Conservation (phyloP, 2,329 filamentous ascomycete species). For the Cryphonectria parasitica region DNA sequence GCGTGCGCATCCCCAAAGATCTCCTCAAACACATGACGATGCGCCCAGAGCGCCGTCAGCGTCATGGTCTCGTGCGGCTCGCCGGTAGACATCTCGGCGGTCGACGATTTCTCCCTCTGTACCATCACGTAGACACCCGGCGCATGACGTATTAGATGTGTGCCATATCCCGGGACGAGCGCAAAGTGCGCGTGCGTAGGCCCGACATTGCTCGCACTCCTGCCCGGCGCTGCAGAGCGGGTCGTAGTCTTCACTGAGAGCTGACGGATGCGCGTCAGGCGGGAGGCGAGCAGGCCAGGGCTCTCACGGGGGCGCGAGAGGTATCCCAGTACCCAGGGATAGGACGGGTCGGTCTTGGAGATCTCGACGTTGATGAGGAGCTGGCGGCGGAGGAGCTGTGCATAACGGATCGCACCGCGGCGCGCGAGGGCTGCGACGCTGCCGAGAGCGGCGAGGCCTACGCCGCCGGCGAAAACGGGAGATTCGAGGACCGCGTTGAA, state of each 20-base stretch:
- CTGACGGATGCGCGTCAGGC: slow-evolving; percentile 63
- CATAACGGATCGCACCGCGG: slow-evolving; percentile 71
- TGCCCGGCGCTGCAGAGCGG: slow-evolving; percentile 57
- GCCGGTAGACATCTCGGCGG: slow-evolving; percentile 79
- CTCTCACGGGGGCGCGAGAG: slow-evolving; percentile 79
- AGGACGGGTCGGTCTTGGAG: slow-evolving; percentile 89
- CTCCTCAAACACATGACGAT: slow-evolving; percentile 86
- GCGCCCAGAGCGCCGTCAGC: slow-evolving; percentile 86
- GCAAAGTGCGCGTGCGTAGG: slow-evolving; percentile 80
- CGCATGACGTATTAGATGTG: slow-evolving; percentile 84
- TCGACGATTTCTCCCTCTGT: slow-evolving; percentile 81
- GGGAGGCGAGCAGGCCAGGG: slow-evolving; percentile 61
- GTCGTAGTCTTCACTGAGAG: slow-evolving; percentile 59
- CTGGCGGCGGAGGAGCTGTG: slow-evolving; percentile 77
- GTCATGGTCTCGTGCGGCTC: slow-evolving; percentile 94
- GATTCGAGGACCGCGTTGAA: slow-evolving; percentile 66
- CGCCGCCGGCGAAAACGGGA: slow-evolving; percentile 71
- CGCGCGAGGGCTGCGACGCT: slow-evolving; percentile 81
- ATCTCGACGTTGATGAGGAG: slow-evolving; percentile 96
- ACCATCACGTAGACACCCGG: slow-evolving; percentile 82
- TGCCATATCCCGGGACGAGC: slow-evolving; percentile 87
- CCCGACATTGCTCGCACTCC: slow-evolving; percentile 67
- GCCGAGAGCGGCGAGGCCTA: slow-evolving; percentile 88
- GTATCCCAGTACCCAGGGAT: slow-evolving; percentile 94
- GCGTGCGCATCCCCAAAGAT: slow-evolving; percentile 86